phyloP scores from a whole-genome alignment of 1,284 basidiomycete species.

The Marasmius fiardii region DNA sequence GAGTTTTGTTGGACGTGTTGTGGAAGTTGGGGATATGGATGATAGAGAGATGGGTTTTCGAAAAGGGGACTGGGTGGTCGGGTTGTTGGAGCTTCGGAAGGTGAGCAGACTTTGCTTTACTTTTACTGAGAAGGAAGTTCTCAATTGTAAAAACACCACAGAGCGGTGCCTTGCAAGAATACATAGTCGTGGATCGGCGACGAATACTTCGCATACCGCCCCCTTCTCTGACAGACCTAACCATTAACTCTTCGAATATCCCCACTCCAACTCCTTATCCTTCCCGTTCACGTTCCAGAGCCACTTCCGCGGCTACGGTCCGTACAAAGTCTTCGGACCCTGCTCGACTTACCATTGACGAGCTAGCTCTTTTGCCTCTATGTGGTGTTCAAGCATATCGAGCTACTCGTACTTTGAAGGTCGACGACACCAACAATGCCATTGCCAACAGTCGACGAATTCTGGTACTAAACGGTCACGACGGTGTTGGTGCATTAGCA shows the following conservation, averaged over 20 bases:
- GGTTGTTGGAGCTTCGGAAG: conserved; percentile 73
- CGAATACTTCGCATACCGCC: conserved; percentile 71
- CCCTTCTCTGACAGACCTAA: conserved; percentile 28
- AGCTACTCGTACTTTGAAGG: conserved; percentile 60
- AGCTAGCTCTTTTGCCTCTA: conserved; percentile 76
- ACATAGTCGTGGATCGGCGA: conserved; percentile 76
- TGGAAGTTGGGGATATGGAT: conserved; percentile 81
- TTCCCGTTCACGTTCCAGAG: not conserved
- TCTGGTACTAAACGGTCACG: conserved; percentile 73
- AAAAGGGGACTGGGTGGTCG: conserved; percentile 83
- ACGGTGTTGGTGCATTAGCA: conserved; percentile 72
- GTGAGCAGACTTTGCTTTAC: conserved; percentile 40
- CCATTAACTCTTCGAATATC: conserved; percentile 14
- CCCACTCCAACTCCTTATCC: conserved; percentile 8
- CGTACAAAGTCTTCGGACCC: not conserved
- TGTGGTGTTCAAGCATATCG: conserved; percentile 77
- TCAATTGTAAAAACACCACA: conserved; percentile 25
- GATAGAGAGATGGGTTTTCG: conserved; percentile 50
- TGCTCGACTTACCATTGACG: conserved; percentile 60
- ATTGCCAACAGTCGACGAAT: conserved; percentile 35
- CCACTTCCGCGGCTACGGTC: not conserved
- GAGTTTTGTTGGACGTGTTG: conserved; percentile 75
- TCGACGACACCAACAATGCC: not conserved
- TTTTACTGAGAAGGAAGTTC: conserved; percentile 7
- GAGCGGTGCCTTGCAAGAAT: conserved; percentile 83